phyloP scores from a whole-genome alignment of 2,329 filamentous ascomycete species.

The Beauveria varroae region DNA sequence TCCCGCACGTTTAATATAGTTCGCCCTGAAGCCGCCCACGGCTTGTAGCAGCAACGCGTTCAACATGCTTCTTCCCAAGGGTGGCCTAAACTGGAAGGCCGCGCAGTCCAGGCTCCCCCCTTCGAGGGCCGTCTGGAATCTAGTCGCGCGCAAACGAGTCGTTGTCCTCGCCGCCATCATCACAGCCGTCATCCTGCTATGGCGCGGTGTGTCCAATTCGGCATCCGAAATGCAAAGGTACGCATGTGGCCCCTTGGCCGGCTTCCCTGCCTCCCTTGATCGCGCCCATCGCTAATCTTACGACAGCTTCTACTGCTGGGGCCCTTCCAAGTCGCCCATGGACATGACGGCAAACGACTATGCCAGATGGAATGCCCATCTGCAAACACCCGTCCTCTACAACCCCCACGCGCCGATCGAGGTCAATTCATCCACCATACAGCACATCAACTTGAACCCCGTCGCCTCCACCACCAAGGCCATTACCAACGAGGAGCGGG shows the following conservation, averaged over 20 bases:
- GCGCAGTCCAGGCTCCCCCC: constrained; percentile 73
- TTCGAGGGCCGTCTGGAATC: constrained; percentile 60
- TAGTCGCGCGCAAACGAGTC: constrained; percentile 71
- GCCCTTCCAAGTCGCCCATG: constrained; percentile 90
- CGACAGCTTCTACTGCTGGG: constrained; percentile 90
- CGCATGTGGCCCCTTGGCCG: constrained; percentile 18
- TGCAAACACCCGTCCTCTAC: constrained; percentile 89
- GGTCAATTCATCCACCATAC: constrained; percentile 73
- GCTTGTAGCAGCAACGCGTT: constrained; percentile 19
- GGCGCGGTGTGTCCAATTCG: constrained; percentile 74
- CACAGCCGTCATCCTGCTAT: constrained; percentile 71
- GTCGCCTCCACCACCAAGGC: constrained; percentile 77
- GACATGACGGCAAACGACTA: constrained; percentile 90
- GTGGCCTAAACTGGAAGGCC: constrained; percentile 87
- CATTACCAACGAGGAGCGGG: constrained; percentile 69
- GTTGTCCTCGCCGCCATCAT: constrained; percentile 64
- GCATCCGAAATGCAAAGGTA: constrained; percentile 90
- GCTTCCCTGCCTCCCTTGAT: background rate
- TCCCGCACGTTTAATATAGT: background rate
- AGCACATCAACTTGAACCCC: constrained; percentile 75
- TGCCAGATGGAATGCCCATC: constrained; percentile 78
- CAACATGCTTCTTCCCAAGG: constrained; percentile 83
- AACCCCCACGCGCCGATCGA: constrained; percentile 88
- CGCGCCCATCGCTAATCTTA: background rate
- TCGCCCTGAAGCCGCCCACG: background rate